Percentiles rank a stretch among this genome's conserved stretches.
phyloP scores from a whole-genome alignment of 208 protist genomes.

The Strigomonas culicis region DNA sequence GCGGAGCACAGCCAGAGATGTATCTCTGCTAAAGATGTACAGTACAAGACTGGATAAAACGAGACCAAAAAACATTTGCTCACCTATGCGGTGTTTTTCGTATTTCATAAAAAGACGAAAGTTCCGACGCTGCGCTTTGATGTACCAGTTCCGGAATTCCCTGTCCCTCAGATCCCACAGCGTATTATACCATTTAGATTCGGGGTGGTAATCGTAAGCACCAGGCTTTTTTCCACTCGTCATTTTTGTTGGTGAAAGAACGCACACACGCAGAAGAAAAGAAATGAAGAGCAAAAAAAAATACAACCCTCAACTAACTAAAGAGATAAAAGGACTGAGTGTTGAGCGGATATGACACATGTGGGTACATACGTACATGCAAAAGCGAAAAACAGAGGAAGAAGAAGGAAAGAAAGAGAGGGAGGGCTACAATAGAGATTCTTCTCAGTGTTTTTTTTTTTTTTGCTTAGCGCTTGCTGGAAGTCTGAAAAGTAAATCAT shows the following conservation, averaged over 20 bases:
- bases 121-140: constrained; percentile 35
- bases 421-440: no score
- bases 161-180: constrained; percentile 70
- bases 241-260: constrained; percentile 1
- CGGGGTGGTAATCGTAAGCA: constrained; percentile 50
- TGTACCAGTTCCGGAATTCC: constrained; percentile 52
- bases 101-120: constrained; percentile 71
- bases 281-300: constrained; percentile 1
- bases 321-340: no score
- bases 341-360: no score
- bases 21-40: constrained; percentile 45
- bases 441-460: no score
- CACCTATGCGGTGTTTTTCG: constrained; percentile 49
- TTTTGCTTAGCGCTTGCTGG: no score
- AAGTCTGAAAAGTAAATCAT: no score
- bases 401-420: no score
- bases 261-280: constrained; percentile 3
- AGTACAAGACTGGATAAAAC: constrained; percentile 34
- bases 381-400: no score
- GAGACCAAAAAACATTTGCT: constrained; percentile 44
- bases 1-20: constrained; percentile 44
- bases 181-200: constrained; percentile 66
- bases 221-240: constrained; percentile 25
- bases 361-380: no score
- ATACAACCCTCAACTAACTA: no score